phyloP scores from a whole-genome alignment of 306 rosid genomes.

The Cercis canadensis region DNA sequence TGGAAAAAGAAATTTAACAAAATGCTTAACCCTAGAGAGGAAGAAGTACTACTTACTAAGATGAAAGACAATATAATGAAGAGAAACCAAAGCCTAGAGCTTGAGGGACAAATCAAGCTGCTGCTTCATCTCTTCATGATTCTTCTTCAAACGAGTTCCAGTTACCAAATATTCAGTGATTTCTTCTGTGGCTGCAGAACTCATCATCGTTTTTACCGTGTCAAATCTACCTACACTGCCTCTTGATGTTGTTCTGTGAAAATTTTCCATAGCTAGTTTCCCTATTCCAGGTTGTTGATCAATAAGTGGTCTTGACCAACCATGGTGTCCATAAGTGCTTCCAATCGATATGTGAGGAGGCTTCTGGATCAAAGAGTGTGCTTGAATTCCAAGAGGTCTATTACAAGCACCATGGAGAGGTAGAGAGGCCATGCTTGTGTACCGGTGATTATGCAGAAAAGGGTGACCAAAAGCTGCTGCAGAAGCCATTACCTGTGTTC shows the following conservation, averaged over 20 bases:
- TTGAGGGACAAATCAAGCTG: constrained; percentile 74
- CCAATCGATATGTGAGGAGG: constrained; percentile 46
- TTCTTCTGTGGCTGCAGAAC: constrained; percentile 41
- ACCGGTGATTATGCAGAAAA: constrained; percentile 36
- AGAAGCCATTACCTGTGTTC: constrained; percentile 53
- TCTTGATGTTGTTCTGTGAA: constrained; percentile 27
- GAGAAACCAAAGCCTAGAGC: constrained; percentile 40
- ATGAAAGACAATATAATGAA: too few species aligned
- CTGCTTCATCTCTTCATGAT: constrained; percentile 57
- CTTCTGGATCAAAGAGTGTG: constrained; percentile 57
- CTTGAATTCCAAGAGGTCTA: constrained; percentile 60
- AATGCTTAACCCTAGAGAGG: constrained; percentile 34
- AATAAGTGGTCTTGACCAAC: constrained; percentile 52
- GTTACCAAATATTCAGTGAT: constrained; percentile 41
- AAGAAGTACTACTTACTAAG: constrained; percentile 4
- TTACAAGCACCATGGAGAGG: constrained; percentile 52
- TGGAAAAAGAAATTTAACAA: constrained; percentile 35
- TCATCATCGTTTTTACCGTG: constrained; percentile 29
- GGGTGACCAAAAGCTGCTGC: constrained; percentile 53
- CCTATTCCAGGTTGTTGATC: constrained; percentile 56
- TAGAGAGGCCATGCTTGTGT: constrained; percentile 54
- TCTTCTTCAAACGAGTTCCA: constrained; percentile 44
- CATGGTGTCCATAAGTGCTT: constrained; percentile 41
- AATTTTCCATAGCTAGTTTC: constrained; percentile 43
- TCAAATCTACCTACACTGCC: constrained; percentile 51